Evolutionary conservation across 192 early-diverging fungal species (phyloP), one percentile per base, ranked within the genome.

Genomic region (Gamsiella multidivaricata): DNA sequence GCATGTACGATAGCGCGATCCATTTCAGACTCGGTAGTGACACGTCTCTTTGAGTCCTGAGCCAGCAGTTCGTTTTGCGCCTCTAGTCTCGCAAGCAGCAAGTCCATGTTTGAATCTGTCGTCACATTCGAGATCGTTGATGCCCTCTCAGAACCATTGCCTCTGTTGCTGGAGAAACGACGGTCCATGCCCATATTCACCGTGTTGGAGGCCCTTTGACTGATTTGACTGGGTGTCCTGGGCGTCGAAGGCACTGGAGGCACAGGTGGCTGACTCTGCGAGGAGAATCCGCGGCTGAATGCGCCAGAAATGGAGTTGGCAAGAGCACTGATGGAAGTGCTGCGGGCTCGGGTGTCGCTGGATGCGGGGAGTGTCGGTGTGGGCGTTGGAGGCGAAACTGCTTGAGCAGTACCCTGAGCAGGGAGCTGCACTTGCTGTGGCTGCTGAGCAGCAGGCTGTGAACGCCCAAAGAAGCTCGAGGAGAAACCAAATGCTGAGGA

Each of bases 61-160:
- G 80, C 73, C 49, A 89, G 80, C 79, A 87, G 70, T 73, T 89
- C 81, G 70, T 94, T 90, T 61, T 91, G 88, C 26, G 83, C 84
- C 66, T 91, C 92, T 56, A 94, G 67, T 73, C 88, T 83, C 29
- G 84, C 82, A 56, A 94, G 76, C 51, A 94, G 80, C 57, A 88
- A 51, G 65, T 88, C 87, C 73, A 84, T 85, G 47, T 86, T 88
- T 6, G 86, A 87, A n/a, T 69, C 80, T n/a, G 61, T 80, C 1
- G 80, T 79, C 25, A 54, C 42, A 14, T 64, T 67, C 22, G 84
- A 83, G 25, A 67, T 73, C 58, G 52, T 82, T 26, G 83, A 84
- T 3, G 68, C 54, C 53, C 76, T 70, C 29, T 66, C 62, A 2
- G 73, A 71, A 31, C 61, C 61, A 28, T 26, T 43, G 54, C 54